Evolutionary conservation across 164 flowering plant species (phyloP), one percentile per base, ranked within the genome.

Genomic region (Aristolochia californica): DNA sequence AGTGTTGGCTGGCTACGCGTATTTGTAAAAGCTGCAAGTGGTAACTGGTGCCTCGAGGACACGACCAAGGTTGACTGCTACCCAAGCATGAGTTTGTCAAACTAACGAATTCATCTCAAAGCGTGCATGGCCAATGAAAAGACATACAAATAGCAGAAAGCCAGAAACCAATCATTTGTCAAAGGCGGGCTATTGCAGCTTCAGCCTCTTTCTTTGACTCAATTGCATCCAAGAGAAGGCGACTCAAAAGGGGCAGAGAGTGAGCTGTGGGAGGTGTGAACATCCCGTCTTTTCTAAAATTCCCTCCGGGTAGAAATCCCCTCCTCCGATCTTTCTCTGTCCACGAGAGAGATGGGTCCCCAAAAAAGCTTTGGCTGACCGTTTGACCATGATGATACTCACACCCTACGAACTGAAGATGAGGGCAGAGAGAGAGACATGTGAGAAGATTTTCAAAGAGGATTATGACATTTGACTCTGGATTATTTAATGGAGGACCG

Each of bases 201-300:
- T 1, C 27, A 50, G 27, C 54, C 54, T 22, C 54, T 50, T 50
- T 50, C 54, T 23, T 50, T 50, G 54, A 50, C 54, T 23, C 15
- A 50, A 13, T 23, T 23, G 0, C 54, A 14, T 26, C 14, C 54
- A 14, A 50, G 17, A 17, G 14, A 7, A 45, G 48, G 3, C 20
- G 10, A 34, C 40, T 34, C 40, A 34, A 34, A 34, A 28, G 34
- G 7, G 3, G 34, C 11, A 34, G 40, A 12, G 40, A 34, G 40
- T 34, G 40, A 34, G 40, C 40, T 34, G 40, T 34, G 40, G 10
- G 12, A 17, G 20, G 51, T 48, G 51, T 48, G 51, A 48, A 48
- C 51, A 18, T 22, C 22, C 51, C 23, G 20, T 34, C 1, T 48
- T 48, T 15, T 22, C 20, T 18, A 18, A 8, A 22, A 50, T 22